Percentiles rank a stretch among this genome's conserved stretches.
Conservation (phyloP, 1,284 basidiomycete species). For the Ganoderma boninense region DNA sequence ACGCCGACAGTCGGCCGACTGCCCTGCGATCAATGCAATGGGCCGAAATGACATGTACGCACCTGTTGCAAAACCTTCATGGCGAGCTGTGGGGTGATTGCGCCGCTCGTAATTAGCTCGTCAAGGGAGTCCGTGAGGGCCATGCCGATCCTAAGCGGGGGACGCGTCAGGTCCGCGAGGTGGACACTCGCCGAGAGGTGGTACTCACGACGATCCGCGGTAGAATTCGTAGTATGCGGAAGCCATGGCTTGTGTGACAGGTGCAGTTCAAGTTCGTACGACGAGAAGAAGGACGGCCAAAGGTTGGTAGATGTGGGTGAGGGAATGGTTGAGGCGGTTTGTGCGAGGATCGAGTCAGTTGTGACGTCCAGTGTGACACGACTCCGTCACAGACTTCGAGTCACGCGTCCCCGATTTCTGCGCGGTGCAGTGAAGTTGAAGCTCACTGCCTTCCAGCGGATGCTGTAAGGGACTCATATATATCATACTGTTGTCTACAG, state of each 20-base stretch:
- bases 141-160: constrained; percentile 87
- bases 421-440: too few relatives aligned
- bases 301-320: not conserved
- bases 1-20: not conserved
- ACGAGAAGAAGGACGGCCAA: not conserved
- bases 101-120: constrained; percentile 96
- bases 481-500: too few relatives aligned
- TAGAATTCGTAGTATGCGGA: constrained; percentile 93
- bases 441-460: too few relatives aligned
- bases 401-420: too few relatives aligned
- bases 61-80: constrained; percentile 98
- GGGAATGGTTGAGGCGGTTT: not conserved
- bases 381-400: too few relatives aligned
- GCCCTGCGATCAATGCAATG: not conserved
- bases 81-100: constrained; percentile 96
- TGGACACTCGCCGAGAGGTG: constrained; percentile 16
- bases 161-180: constrained; percentile 26
- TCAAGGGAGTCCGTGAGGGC: constrained; percentile 99
- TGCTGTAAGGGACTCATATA: too few relatives aligned
- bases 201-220: constrained; percentile 85
- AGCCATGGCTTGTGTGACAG: constrained; percentile 56
- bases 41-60: not conserved
- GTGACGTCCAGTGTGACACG: too few relatives aligned
- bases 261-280: constrained; percentile 2
- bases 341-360: too few relatives aligned